These are phyloP conservation scores for Myriosclerotinia scirpicola DNA, from an alignment of 2,329 filamentous ascomycete genomes.

Conservation along the genomic window DNA sequence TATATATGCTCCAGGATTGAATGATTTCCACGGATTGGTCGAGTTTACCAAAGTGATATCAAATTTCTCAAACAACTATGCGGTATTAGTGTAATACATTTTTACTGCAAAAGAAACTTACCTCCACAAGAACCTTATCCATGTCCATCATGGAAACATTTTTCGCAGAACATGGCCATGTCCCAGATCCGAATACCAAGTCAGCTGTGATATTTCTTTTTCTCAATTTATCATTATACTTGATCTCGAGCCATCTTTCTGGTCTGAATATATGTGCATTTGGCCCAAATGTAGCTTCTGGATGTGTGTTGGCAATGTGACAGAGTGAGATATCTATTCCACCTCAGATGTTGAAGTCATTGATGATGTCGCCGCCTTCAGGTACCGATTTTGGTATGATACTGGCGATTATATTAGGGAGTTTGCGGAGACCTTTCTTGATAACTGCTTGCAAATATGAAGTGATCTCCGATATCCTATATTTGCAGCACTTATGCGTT, in stretches of 20 bases:
- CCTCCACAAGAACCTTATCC: conserved; percentile 50
- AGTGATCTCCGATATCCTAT: conserved; percentile 38
- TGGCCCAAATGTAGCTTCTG: conserved; percentile 36
- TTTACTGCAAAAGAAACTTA: conserved; percentile 28
- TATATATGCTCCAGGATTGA: neutral
- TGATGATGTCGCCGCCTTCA: conserved; percentile 25
- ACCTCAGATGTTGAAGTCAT: conserved; percentile 24
- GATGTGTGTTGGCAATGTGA: neutral
- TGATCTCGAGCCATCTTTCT: conserved; percentile 50
- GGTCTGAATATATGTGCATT: conserved; percentile 48
- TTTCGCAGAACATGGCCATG: conserved; percentile 48
- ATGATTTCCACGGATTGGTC: neutral
- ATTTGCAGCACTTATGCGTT: conserved; percentile 31
- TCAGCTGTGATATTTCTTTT: conserved; percentile 45
- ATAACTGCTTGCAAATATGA: conserved; percentile 52
- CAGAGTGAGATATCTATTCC: neutral
- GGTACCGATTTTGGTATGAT: conserved; percentile 28
- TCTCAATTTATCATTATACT: conserved; percentile 3
- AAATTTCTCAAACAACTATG: neutral
- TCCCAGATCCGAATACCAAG: conserved; percentile 47
- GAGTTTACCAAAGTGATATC: conserved; percentile 1
- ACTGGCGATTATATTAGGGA: conserved; percentile 45
- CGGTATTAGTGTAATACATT: neutral
- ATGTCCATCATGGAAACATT: conserved; percentile 51
- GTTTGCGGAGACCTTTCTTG: conserved; percentile 50